Evolutionary conservation across 805 yeast genomes (phyloP).

Genomic region (Saturnispora dispora): DNA sequence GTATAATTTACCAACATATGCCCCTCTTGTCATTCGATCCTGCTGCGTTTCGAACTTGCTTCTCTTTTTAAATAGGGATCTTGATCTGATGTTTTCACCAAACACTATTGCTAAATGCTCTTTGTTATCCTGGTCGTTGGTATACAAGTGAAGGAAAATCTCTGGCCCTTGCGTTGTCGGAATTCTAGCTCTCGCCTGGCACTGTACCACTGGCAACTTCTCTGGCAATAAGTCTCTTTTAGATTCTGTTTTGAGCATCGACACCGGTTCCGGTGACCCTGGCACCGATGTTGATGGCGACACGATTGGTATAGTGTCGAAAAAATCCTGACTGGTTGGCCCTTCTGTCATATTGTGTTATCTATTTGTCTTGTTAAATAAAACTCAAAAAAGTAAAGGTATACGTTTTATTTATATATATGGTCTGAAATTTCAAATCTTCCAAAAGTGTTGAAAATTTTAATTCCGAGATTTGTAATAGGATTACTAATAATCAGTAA

Average conservation of each 20-base stretch:
- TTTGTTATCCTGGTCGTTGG: slow-evolving; percentile 77
- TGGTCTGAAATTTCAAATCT: background rate
- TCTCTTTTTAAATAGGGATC: slow-evolving; percentile 53
- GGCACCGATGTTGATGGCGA: slow-evolving; percentile 27
- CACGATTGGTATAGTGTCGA: slow-evolving; percentile 22
- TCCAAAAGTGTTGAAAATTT: background rate
- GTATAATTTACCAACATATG: slow-evolving; percentile 79
- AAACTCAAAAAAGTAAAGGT: background rate
- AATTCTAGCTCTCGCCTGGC: slow-evolving; percentile 90
- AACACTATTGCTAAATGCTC: slow-evolving; percentile 97
- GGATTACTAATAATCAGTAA: background rate
- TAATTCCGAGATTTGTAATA: background rate
- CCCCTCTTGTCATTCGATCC: slow-evolving; percentile 98
- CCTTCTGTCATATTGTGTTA: background rate
- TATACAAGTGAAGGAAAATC: slow-evolving; percentile 81
- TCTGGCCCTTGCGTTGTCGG: slow-evolving; percentile 96
- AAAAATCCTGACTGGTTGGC: background rate
- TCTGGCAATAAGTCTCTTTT: slow-evolving; percentile 39
- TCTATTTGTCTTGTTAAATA: background rate
- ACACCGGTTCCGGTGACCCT: slow-evolving; percentile 4
- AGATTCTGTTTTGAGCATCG: slow-evolving; percentile 7
- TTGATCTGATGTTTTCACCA: slow-evolving; percentile 83
- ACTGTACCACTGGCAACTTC: slow-evolving; percentile 64
- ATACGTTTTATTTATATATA: background rate
- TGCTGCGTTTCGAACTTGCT: slow-evolving; percentile 65